Evolutionary conservation across 148 eudicot genomes (phyloP), one percentile per base, ranked within the genome.

Genomic region (Nepenthes mirabilis): DNA sequence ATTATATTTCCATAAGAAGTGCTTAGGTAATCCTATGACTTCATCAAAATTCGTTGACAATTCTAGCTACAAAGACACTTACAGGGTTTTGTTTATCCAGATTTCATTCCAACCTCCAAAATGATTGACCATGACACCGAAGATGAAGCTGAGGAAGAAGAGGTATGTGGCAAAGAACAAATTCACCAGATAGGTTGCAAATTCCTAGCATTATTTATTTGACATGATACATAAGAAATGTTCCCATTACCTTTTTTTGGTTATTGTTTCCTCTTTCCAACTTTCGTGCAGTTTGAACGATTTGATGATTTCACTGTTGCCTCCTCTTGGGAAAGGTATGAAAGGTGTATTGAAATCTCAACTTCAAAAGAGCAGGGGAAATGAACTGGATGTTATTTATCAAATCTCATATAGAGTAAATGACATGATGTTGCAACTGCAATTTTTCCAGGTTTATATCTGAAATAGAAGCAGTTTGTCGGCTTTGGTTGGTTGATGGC

Each of bases 221-320:
- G 14, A 35, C 52, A 61, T 65, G 57, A 23, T 23, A 23, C 37
- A 37, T 14, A 47, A 51, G 36, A 60, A 58, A 43, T 36, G n/a
- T 59, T 45, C 35, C 66, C 23, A 61, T 57, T 33, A 23, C 37
- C n/a, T 37, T n/a, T 40, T 23, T 14, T 63, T 14, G n/a, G 14
- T 51, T 9, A 63, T 51, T 51, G 23, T 55, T 36, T 37, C 36
- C 9, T 37, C 63, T 58, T 48, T 35, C 11, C 14, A 49, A 49
- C 11, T 11, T 66, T 33, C 43, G 55, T 74, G 73, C 78, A 91
- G 98, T 66, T 86, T 57, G 88, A 88, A 55, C 94, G 73, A 50
- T 91, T 91, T 80, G 94, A 91, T 81, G 97, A 91, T 76, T 91
- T 88, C 71, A 91, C 97, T 56, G 82, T 91, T 66, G 97, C 97